Evolutionary conservation across 2,329 filamentous ascomycete species (phyloP), one percentile per base, ranked within the genome.

Genomic region (Microsporum canis): DNA sequence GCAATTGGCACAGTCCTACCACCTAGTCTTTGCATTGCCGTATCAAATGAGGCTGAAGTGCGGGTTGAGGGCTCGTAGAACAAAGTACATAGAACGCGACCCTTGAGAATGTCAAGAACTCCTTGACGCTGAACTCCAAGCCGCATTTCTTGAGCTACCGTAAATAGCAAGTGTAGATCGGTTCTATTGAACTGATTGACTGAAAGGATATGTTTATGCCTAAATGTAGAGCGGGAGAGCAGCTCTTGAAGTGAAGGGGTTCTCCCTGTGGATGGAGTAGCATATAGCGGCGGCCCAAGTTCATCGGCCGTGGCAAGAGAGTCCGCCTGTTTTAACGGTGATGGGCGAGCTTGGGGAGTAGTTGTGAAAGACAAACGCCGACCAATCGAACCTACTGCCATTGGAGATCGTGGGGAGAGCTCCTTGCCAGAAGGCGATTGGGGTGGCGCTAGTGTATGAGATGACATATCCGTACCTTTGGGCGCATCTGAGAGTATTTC

Each of bases 31-130:
- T 99, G 95, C 94, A 99, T 99, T 47, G 94, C 94, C 61, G 92
- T 89, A 71, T 99, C 94, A 69, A 99, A 99, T 2, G 94, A 99
- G 41, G 89, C 85, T 10, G 92, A 96, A 3, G 94, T 99, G 60
- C 94, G 84, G 2, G 94, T 99, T 0, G 92, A 97, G 1, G 94
- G 94, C 80, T 99, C 94, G 75, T 91, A 99, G 82, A 99, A 99
- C 78, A 99, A 85, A 1, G 89, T 94, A 77, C 88, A 90, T 41
- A 99, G 82, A 10, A 99, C 84, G 53, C 88, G 86, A 33, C 91
- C 91, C 69, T 88, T 89, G 64, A 99, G 84, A 61, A 95, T 82
- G 70, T 94, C 87, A 58, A 99, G 81, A 34, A 94, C 88, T 63
- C 94, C 94, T 69, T 95, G 88, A 57, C 91, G 87, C 77, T 97